Evolutionary conservation across 2,329 filamentous ascomycete genomes (phyloP).

Genomic region (Corynespora cassiicola): DNA sequence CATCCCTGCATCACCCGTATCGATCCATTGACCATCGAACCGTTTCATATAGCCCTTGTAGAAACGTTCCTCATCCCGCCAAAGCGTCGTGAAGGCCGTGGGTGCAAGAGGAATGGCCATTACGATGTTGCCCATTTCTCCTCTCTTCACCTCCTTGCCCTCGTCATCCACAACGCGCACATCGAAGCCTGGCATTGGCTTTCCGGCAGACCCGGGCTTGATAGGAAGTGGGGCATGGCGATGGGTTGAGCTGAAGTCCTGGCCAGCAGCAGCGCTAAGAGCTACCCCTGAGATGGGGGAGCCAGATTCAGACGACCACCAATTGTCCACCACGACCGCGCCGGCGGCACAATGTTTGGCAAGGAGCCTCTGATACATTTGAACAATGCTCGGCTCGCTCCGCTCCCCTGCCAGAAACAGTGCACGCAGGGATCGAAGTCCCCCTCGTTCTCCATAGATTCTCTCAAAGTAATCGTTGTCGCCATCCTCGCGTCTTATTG

Average conservation of each 20-base stretch:
- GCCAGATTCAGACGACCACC: slow-evolving; percentile 76
- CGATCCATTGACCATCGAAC: slow-evolving; percentile 82
- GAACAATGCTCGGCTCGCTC: slow-evolving; percentile 85
- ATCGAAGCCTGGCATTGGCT: slow-evolving; percentile 90
- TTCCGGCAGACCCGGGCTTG: slow-evolving; percentile 86
- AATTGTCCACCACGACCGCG: slow-evolving; percentile 72
- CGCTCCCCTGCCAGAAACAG: slow-evolving; percentile 89
- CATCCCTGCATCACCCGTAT: slow-evolving; percentile 90
- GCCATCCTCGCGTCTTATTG: slow-evolving; percentile 86
- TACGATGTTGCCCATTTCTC: slow-evolving; percentile 91
- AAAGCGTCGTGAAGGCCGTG: slow-evolving; percentile 84
- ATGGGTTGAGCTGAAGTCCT: slow-evolving; percentile 55
- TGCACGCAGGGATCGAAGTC: slow-evolving; percentile 73
- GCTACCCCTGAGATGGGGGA: slow-evolving; percentile 72
- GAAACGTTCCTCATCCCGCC: slow-evolving; percentile 85
- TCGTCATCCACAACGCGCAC: slow-evolving; percentile 83
- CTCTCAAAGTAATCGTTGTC: slow-evolving; percentile 70
- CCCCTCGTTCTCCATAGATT: slow-evolving; percentile 68
- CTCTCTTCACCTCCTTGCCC: slow-evolving; percentile 72
- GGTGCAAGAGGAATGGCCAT: slow-evolving; percentile 82
- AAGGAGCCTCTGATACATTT: slow-evolving; percentile 79
- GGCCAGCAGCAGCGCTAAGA: slow-evolving; percentile 67
- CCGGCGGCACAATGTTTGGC: slow-evolving; percentile 68
- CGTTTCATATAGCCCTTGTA: slow-evolving; percentile 84
- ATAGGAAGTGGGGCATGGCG: slow-evolving; percentile 62